phyloP scores from a whole-genome alignment of 371 early-diverging fungal species.

The Syncephalastrum racemosum region DNA sequence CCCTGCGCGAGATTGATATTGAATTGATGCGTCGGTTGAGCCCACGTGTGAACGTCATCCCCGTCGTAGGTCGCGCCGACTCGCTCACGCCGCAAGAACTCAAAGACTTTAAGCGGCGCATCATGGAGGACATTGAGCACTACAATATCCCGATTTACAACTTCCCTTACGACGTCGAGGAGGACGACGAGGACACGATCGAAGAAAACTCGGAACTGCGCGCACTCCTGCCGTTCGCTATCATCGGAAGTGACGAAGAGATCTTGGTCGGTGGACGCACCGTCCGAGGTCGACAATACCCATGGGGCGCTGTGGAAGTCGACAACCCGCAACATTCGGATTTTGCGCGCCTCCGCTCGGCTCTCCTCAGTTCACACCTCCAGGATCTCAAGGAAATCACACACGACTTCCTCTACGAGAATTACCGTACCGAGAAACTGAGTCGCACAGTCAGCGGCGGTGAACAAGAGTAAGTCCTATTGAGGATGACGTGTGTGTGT shows the following conservation, averaged over 20 bases:
- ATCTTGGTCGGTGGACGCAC: conserved; percentile 70
- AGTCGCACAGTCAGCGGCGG: conserved; percentile 60
- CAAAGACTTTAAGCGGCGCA: conserved; percentile 78
- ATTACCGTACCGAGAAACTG: conserved; percentile 91
- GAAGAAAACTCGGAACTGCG: conserved; percentile 95
- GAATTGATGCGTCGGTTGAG: conserved; percentile 95
- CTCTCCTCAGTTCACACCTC: conserved; percentile 89
- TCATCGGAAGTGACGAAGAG: conserved; percentile 96
- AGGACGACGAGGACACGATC: conserved; percentile 90
- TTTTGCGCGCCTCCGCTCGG: conserved; percentile 93
- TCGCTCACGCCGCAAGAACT: conserved; percentile 76
- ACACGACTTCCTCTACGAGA: conserved; percentile 84
- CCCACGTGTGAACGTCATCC: conserved; percentile 93
- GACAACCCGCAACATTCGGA: conserved; percentile 93
- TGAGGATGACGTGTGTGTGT: background rate
- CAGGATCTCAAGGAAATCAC: conserved; percentile 92
- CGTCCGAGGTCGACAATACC: conserved; percentile 96
- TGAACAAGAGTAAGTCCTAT: conserved; percentile 38
- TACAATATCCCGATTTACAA: conserved; percentile 92
- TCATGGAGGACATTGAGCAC: conserved; percentile 92
- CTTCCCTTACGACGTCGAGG: conserved; percentile 77
- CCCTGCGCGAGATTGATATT: conserved; percentile 94
- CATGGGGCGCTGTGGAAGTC: conserved; percentile 98
- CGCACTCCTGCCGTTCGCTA: conserved; percentile 91
- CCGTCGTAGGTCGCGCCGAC: conserved; percentile 84